A percentile compares a stretch with the other conserved stretches of the same genome.
phyloP scores from a whole-genome alignment of 495 filamentous ascomycete species.

The Podospora pseudopauciseta region DNA sequence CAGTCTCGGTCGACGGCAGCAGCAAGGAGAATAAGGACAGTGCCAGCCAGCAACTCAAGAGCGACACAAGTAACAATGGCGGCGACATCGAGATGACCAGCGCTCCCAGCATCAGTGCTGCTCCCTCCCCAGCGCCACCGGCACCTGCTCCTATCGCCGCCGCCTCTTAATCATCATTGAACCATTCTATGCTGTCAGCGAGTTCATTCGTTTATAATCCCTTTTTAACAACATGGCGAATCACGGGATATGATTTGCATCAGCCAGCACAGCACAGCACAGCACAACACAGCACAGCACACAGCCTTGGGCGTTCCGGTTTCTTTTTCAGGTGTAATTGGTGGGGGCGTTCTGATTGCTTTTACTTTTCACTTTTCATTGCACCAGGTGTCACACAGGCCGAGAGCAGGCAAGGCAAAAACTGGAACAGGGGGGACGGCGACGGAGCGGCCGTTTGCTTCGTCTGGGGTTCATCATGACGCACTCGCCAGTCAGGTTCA shows the following conservation, averaged over 20 bases:
- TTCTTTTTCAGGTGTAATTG: not conserved
- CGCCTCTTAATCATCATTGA: slow-evolving; percentile 4
- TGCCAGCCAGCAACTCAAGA: slow-evolving; percentile 58
- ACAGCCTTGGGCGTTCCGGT: not conserved
- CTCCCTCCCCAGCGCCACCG: slow-evolving; percentile 41
- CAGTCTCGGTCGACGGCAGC: slow-evolving; percentile 61
- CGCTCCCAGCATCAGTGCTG: slow-evolving; percentile 38
- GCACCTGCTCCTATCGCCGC: slow-evolving; percentile 18
- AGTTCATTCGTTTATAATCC: not conserved
- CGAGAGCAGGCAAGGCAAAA: not conserved
- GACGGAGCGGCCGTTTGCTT: not conserved
- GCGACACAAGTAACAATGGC: slow-evolving; percentile 66
- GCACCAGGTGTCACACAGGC: not conserved
- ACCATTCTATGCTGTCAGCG: not conserved
- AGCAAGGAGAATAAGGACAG: slow-evolving; percentile 68
- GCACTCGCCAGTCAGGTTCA: not conserved
- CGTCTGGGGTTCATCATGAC: not conserved
- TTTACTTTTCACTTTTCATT: not conserved
- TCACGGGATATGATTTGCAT: not conserved
- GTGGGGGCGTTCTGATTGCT: not conserved
- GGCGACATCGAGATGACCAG: slow-evolving; percentile 47
- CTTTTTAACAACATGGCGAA: not conserved
- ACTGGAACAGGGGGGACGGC: not conserved
- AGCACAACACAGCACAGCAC: not conserved
- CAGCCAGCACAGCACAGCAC: not conserved